A percentile compares a stretch with the other conserved stretches of the same genome.
Conservation (phyloP, 345 rosid species). For the Gynandropsis gynandra region DNA sequence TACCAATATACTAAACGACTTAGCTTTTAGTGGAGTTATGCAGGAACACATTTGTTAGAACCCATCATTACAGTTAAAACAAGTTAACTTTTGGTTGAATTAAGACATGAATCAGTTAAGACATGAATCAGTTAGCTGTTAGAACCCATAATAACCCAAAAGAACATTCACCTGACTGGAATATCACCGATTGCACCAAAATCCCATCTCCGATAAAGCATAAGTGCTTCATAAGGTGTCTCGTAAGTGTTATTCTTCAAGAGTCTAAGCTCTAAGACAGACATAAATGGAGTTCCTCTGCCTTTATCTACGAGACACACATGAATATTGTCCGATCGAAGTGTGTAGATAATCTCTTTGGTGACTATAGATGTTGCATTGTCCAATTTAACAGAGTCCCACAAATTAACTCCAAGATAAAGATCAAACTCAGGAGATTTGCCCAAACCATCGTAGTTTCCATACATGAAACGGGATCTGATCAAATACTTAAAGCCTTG, state of each 20-base stretch:
- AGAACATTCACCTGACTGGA: conserved; percentile 16
- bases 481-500: conserved; percentile 34
- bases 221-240: too few species aligned
- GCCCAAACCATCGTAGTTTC: conserved; percentile 38
- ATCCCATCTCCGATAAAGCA: conserved; percentile 20
- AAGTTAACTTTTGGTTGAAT: too few species aligned
- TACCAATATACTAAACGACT: too few species aligned
- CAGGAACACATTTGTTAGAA: too few species aligned
- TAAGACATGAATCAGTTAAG: too few species aligned
- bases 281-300: conserved; percentile 40
- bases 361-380: conserved; percentile 4
- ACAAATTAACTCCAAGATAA: conserved; percentile 36
- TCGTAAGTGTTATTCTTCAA: conserved; percentile 18
- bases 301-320: conserved; percentile 44
- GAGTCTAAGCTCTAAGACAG: conserved; percentile 41
- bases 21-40: too few species aligned
- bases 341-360: conserved; percentile 36
- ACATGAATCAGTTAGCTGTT: too few species aligned
- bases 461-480: conserved; percentile 43
- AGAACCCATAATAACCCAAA: too few species aligned
- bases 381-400: conserved; percentile 24
- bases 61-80: too few species aligned
- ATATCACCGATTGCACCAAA: conserved; percentile 10
- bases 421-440: conserved; percentile 40
- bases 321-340: conserved; percentile 23